Conservation (phyloP, 768 basidiomycete genomes). For the Nidularia pulvinata region DNA sequence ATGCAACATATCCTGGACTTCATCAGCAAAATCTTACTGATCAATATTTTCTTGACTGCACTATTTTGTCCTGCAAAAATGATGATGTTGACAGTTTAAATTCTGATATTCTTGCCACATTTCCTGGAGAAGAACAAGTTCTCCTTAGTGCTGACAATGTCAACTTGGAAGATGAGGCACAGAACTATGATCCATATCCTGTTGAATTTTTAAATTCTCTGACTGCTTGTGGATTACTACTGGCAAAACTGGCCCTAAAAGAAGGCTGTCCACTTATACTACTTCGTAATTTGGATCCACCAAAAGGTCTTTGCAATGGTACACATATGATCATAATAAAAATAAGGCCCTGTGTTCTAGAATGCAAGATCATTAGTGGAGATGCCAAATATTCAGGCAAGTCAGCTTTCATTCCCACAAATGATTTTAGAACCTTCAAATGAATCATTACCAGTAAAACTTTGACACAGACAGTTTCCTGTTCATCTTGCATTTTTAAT, state of each 20-base stretch:
- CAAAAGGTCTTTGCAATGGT: neutral
- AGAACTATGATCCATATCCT: no score
- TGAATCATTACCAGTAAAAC: no score
- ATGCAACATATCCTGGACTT: neutral
- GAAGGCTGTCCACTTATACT: no score
- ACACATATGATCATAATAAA: neutral
- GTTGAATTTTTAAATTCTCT: no score
- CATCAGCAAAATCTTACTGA: neutral
- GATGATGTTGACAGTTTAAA: conserved; percentile 25
- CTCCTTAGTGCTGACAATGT: no score
- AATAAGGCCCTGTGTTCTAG: no score
- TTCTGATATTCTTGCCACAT: conserved; percentile 13
- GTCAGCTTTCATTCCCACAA: neutral
- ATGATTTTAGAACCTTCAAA: conserved; percentile 4
- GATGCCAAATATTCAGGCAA: neutral
- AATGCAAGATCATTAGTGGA: neutral
- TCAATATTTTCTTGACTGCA: neutral
- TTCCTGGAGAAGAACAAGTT: no score
- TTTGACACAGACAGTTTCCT: no score
- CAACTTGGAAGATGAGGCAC: no score
- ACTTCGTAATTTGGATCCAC: no score
- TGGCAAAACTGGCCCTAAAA: no score
- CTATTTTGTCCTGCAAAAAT: conserved; percentile 10
- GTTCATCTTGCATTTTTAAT: conserved; percentile 11
- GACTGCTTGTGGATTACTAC: no score